phyloP scores from a whole-genome alignment of 768 basidiomycete genomes.

The Russula sp. region DNA sequence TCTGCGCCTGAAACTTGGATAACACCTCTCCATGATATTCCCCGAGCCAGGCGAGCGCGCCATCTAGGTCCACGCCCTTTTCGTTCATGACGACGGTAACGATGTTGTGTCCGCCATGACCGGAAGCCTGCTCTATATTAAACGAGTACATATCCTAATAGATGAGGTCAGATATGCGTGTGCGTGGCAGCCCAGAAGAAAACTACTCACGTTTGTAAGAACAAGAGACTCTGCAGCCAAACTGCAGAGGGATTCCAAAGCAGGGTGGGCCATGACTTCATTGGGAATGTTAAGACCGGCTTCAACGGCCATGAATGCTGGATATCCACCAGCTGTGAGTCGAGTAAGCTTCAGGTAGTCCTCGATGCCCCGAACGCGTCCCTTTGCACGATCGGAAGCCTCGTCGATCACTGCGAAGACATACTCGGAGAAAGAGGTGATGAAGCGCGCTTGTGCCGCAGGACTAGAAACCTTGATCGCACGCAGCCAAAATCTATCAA shows the following conservation, averaged over 20 bases:
- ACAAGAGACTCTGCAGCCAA: slow-evolving; percentile 50
- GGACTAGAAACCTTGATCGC: slow-evolving; percentile 15
- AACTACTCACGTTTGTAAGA: slow-evolving; percentile 41
- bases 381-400: slow-evolving; percentile 35
- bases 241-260: slow-evolving; percentile 46
- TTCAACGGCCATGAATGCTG: slow-evolving; percentile 52
- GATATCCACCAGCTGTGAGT: slow-evolving; percentile 52
- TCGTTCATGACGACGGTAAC: slow-evolving; percentile 65
- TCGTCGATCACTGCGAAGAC: slow-evolving; percentile 37
- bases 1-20: slow-evolving; percentile 45
- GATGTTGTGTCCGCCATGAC: slow-evolving; percentile 66
- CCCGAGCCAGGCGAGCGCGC: slow-evolving; percentile 63
- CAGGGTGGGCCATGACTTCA: slow-evolving; percentile 51
- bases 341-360: slow-evolving; percentile 53
- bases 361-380: slow-evolving; percentile 42
- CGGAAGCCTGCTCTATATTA: slow-evolving; percentile 68
- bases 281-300: slow-evolving; percentile 57
- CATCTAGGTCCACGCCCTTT: slow-evolving; percentile 55
- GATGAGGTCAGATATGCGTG: slow-evolving; percentile 19
- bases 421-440: slow-evolving; percentile 36
- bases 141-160: slow-evolving; percentile 71
- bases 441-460: slow-evolving; percentile 33
- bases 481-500: slow-evolving; percentile 22
- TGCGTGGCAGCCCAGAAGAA: not conserved
- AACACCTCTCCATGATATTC: slow-evolving; percentile 51